Conservation (phyloP, 192 early-diverging fungal species). For the Glomus cerebriforme region DNA sequence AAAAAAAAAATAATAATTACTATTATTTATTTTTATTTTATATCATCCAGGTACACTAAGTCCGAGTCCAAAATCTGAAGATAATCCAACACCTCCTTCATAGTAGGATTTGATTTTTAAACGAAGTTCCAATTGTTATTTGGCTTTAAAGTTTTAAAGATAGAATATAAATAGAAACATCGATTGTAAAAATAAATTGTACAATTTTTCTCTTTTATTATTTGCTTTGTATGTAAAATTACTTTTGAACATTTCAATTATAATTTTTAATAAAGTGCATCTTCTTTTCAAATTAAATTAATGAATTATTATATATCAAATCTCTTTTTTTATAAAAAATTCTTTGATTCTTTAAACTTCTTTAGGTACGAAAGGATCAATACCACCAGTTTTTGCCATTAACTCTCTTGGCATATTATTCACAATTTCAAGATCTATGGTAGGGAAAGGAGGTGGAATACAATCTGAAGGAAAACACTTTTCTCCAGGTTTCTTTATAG, state of each 20-base stretch:
- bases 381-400: conserved; percentile 49
- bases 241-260: not conserved
- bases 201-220: not conserved
- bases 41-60: not conserved
- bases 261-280: not conserved
- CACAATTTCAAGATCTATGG: conserved; percentile 51
- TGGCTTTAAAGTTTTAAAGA: not conserved
- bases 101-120: not conserved
- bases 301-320: not conserved
- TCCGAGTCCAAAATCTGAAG: not conserved
- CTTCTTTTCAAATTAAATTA: not conserved
- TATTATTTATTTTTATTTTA: not conserved
- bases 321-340: not conserved
- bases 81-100: not conserved
- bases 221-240: not conserved
- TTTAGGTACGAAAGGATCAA: conserved; percentile 50
- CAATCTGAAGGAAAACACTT: conserved; percentile 65
- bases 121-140: too few relatives aligned
- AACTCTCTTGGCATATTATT: conserved; percentile 52
- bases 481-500: conserved; percentile 71
- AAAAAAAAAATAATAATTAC: not conserved
- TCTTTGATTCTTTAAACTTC: conserved; percentile 43
- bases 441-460: conserved; percentile 72
- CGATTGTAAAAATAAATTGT: too few relatives aligned
- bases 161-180: not conserved